phyloP scores from a whole-genome alignment of 2,329 filamentous ascomycete genomes.

The Aspergillus sp. region DNA sequence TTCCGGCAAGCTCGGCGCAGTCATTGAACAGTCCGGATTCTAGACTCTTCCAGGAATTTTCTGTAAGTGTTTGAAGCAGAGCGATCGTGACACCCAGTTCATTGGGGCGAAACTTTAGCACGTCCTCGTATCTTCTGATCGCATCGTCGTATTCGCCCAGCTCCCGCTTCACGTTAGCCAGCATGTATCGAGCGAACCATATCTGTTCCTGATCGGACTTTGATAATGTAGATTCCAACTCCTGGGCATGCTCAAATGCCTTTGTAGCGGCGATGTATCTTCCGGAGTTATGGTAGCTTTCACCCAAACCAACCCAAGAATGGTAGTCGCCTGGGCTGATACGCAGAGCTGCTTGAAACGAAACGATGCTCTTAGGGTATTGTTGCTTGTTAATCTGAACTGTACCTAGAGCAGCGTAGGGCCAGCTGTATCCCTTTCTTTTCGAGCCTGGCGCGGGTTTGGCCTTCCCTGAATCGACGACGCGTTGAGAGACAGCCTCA shows the following conservation, averaged over 20 bases:
- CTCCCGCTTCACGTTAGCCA: constrained; percentile 91
- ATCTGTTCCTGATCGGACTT: constrained; percentile 66
- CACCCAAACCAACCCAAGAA: constrained; percentile 94
- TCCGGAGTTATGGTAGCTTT: constrained; percentile 94
- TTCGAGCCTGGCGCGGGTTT: constrained; percentile 90
- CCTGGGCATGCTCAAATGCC: constrained; percentile 83
- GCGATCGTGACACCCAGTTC: constrained; percentile 90
- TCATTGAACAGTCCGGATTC: constrained; percentile 87
- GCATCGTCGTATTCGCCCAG: constrained; percentile 88
- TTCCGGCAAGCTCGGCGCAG: constrained; percentile 70
- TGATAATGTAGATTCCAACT: constrained; percentile 66
- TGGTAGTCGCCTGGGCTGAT: constrained; percentile 88
- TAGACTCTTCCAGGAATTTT: constrained; percentile 76
- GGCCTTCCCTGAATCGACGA: constrained; percentile 93
- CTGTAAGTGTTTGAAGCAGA: constrained; percentile 83
- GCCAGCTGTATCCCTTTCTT: constrained; percentile 92
- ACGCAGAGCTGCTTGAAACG: constrained; percentile 85
- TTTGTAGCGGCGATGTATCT: constrained; percentile 92
- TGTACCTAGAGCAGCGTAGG: constrained; percentile 88
- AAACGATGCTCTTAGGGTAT: constrained; percentile 84
- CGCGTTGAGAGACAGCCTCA: constrained; percentile 85
- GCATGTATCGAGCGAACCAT: constrained; percentile 97
- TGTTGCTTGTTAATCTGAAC: constrained; percentile 95
- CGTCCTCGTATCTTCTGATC: constrained; percentile 73
- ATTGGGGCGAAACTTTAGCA: constrained; percentile 67